Conservation (phyloP, 139 green algal species). For the Picochlorum sp. region DNA sequence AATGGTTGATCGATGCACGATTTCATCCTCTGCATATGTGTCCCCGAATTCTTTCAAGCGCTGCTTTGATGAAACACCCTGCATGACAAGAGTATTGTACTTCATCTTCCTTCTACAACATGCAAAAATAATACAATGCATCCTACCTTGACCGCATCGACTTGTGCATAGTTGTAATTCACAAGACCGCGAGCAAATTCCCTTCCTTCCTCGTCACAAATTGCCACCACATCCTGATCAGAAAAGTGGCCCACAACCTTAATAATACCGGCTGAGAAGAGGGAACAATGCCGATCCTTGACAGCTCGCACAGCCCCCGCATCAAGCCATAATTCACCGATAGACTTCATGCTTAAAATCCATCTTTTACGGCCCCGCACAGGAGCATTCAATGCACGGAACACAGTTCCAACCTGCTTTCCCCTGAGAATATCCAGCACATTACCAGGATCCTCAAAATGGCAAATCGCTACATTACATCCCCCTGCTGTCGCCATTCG, state of each 20-base stretch:
- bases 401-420: slow-evolving; percentile 38
- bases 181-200: slow-evolving; percentile 76
- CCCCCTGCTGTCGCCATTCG: slow-evolving; percentile 80
- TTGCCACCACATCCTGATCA: slow-evolving; percentile 56
- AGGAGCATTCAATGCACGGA: slow-evolving; percentile 34
- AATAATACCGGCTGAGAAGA: slow-evolving; percentile 73
- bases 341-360: slow-evolving; percentile 64
- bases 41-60: slow-evolving; percentile 42
- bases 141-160: slow-evolving; percentile 29
- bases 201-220: slow-evolving; percentile 54
- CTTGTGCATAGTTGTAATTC: slow-evolving; percentile 60
- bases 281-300: slow-evolving; percentile 50
- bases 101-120: no score
- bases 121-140: not conserved
- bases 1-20: slow-evolving; percentile 59
- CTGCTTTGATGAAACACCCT: slow-evolving; percentile 36
- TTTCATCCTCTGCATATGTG: slow-evolving; percentile 35
- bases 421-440: slow-evolving; percentile 48
- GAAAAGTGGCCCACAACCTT: slow-evolving; percentile 45
- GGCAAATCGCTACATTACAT: slow-evolving; percentile 68
- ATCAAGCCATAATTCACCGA: slow-evolving; percentile 61
- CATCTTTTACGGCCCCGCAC: slow-evolving; percentile 71
- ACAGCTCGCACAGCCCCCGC: slow-evolving; percentile 63
- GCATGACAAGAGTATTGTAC: not conserved
- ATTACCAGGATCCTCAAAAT: slow-evolving; percentile 30